Base-by-base conservation (phyloP, 2,329 filamentous ascomycete species). In the Fusarium sp. region DNA sequence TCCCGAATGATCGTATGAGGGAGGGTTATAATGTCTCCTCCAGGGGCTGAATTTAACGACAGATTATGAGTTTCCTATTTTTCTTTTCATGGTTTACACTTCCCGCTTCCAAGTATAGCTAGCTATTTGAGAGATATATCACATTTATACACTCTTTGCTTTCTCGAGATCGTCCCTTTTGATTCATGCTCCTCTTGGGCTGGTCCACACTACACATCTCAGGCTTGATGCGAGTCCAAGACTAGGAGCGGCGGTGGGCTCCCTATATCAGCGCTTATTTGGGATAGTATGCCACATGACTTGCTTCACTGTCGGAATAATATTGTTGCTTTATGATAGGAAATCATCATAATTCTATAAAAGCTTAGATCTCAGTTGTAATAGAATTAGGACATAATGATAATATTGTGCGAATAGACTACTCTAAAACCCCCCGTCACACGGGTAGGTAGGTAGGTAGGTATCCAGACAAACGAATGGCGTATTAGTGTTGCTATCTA, bases 1-100 rank as follows among this genome's bases (percentile, higher is more conserved):
- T 69, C 65, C 32, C 64, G 68, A 57, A 74, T 77, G 66, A 75
- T 76, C 45, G 25, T 68, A 5, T 71, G 11, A 69, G 32, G 2
- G 22, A 4, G 22, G 22, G 22, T 22, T 22, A 22, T 22, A 4
- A 22, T 22, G 22, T 22, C 22, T 22, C 22, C 22, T 22, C 22
- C 22, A 7, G 14, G 22, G 12, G 11, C 7, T 57, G 37, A 37
- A 61, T 8, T 60, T 52, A 54, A 56, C n/a, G 22, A 35, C 25
- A 17, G 14, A 10, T 62, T 6, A 62, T 62, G 38, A 4, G 22
- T 58, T 61, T 63, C 17, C 38, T 37, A 9, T 63, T 12, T 11
- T 27, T 25, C 25, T 47, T 40, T 58, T 20, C 15, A 25, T 37
- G 30, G 43, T 52, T 61, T n/a, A 45, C 10, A 45, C 40, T 65